Conservation (phyloP, 306 rosid genomes). For the Begonia peltatifolia region DNA sequence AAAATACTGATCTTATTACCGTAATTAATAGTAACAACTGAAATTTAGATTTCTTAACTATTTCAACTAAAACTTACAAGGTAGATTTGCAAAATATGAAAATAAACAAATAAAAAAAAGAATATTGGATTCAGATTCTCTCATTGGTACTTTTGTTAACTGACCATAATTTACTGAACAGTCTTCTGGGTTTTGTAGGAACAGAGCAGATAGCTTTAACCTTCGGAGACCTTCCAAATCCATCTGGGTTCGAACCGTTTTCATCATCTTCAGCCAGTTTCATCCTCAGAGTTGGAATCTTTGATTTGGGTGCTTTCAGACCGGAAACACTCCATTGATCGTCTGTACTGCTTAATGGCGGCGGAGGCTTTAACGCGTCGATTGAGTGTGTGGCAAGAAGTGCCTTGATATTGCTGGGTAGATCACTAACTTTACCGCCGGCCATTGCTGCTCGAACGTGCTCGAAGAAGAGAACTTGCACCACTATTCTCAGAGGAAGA, state of each 20-base stretch:
- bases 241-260: slow-evolving; percentile 29
- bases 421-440: slow-evolving; percentile 62
- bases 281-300: slow-evolving; percentile 71
- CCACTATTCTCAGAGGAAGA: slow-evolving; percentile 86
- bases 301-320: slow-evolving; percentile 72
- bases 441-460: slow-evolving; percentile 70
- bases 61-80: slow-evolving; percentile 52
- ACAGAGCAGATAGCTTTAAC: slow-evolving; percentile 50
- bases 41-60: slow-evolving; percentile 35
- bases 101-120: slow-evolving; percentile 15
- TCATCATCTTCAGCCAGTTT: slow-evolving; percentile 87
- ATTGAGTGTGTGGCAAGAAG: slow-evolving; percentile 62
- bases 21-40: slow-evolving; percentile 53
- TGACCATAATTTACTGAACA: slow-evolving; percentile 85
- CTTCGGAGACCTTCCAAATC: neutral
- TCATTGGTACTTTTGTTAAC: slow-evolving; percentile 50
- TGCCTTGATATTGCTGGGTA: slow-evolving; percentile 67
- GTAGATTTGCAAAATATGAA: slow-evolving; percentile 13
- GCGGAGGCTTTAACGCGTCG: slow-evolving; percentile 28
- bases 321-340: slow-evolving; percentile 88
- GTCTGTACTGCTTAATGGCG: slow-evolving; percentile 56
- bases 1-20: slow-evolving; percentile 44
- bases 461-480: slow-evolving; percentile 97
- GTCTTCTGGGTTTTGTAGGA: slow-evolving; percentile 74
- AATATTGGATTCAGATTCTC: slow-evolving; percentile 42